Evolutionary conservation across 352 stramenopile genomes (phyloP), one percentile per base, ranked within the genome.

Genomic region (Globisporangium cederbergense): DNA sequence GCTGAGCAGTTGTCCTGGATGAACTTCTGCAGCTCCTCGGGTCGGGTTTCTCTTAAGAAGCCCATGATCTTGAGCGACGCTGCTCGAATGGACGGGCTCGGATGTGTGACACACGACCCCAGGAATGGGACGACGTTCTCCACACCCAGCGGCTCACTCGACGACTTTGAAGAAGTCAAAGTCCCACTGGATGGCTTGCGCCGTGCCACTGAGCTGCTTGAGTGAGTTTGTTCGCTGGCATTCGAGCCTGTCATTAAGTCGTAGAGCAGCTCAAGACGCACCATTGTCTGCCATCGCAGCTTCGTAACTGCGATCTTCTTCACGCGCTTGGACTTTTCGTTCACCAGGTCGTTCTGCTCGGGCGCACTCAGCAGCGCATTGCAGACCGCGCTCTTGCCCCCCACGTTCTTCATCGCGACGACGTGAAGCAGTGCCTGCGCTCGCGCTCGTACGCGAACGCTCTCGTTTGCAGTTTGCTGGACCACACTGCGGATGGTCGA

Each of bases 51-150:
- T 42, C 70, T 79, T 25, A 88, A 64, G 7, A 76, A 76, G 0
- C 58, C 49, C 71, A 91, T 76, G 38, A 91, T 76, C 55, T 79
- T 83, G 0, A 68, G 68, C 1, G 72, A 76, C 2, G 70, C 74
- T 2, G 64, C 60, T 11, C 73, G 78, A 2, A 91, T 63, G 0
- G 77, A 61, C 28, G 73, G 68, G 63, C 80, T 94, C 10, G 83
- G 72, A 32, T 91, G 81, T 0, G 75, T 74, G 51, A 78, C 72
- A 34, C 75, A 87, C 0, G 82, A 91, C 0, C 83, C 83, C 0
- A 95, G 68, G 32, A 95, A 91, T 3, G 80, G 82, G 0, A 95
- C 76, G 22, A 95, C 64, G 43, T 88, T 95, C 2, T 86, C 84
- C 20, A 91, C 67, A 7, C 69, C 72, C 2, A 95, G 64, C 0